phyloP scores from a whole-genome alignment of 2,329 filamentous ascomycete genomes.

The Exophiala aquamarina region DNA sequence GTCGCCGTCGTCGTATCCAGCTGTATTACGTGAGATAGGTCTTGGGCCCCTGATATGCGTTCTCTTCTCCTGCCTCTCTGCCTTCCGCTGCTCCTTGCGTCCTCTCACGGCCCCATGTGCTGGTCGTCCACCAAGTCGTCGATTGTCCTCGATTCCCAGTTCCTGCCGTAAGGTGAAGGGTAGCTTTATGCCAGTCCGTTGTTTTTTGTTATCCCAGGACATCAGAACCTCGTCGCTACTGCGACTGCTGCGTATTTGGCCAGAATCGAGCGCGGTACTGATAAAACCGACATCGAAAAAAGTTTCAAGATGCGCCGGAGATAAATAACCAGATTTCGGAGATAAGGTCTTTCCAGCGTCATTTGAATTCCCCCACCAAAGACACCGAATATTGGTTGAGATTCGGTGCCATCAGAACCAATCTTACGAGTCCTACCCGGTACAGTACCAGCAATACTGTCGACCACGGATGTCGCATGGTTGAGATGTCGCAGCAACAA shows the following conservation, averaged over 20 bases:
- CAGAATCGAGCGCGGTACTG: too few species aligned
- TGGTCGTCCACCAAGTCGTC: constrained; percentile 31
- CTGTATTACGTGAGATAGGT: constrained; percentile 1
- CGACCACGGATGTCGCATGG: not conserved
- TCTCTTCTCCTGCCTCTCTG: constrained; percentile 64
- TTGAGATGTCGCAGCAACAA: constrained; percentile 17
- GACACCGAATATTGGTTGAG: too few species aligned
- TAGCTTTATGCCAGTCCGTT: constrained; percentile 20
- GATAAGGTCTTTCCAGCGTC: too few species aligned
- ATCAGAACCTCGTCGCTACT: constrained; percentile 3
- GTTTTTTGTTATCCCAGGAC: constrained; percentile 9
- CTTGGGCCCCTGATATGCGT: constrained; percentile 23
- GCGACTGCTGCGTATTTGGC: too few species aligned
- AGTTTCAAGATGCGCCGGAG: too few species aligned
- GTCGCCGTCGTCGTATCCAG: constrained; percentile 24
- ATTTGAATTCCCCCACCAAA: too few species aligned
- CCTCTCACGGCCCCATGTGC: constrained; percentile 24
- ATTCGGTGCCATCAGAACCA: too few species aligned
- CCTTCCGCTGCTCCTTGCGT: constrained; percentile 68
- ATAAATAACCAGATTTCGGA: too few species aligned
- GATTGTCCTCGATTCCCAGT: constrained; percentile 29
- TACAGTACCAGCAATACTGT: too few species aligned
- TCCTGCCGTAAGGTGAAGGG: constrained; percentile 26
- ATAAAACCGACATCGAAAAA: too few species aligned
- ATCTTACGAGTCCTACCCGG: too few species aligned